These are phyloP conservation scores for Yamadazyma taylorii DNA, from an alignment of 1,139 yeast genomes.

Conservation along the genomic window DNA sequence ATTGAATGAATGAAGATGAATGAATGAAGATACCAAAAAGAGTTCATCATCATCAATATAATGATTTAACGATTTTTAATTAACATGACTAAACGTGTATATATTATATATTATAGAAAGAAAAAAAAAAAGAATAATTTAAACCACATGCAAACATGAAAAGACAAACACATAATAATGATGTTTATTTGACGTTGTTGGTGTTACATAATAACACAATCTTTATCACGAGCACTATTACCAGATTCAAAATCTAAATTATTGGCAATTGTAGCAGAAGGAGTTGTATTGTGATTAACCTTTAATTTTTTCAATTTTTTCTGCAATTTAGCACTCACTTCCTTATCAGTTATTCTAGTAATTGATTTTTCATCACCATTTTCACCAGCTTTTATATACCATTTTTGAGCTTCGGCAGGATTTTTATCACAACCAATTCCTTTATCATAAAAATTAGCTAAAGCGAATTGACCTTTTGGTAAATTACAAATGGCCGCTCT, in stretches of 20 bases:
- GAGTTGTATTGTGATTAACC: background rate
- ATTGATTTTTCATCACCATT: slow-evolving; percentile 71
- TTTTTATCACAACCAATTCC: slow-evolving; percentile 83
- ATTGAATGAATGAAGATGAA: slow-evolving; percentile 20
- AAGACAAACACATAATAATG: too few species aligned
- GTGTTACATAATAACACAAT: slow-evolving; percentile 40
- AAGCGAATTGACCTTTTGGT: slow-evolving; percentile 83
- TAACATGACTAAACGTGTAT: background rate
- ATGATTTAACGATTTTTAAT: slow-evolving; percentile 16
- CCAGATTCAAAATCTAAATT: slow-evolving; percentile 9
- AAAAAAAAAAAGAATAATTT: slow-evolving; percentile 2
- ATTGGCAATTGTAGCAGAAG: slow-evolving; percentile 6
- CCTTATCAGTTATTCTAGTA: slow-evolving; percentile 35
- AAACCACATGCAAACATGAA: slow-evolving; percentile 2
- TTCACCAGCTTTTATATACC: slow-evolving; percentile 78
- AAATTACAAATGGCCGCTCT: slow-evolving; percentile 75
- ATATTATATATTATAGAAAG: background rate
- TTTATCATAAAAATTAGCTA: slow-evolving; percentile 80
- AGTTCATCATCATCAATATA: slow-evolving; percentile 13
- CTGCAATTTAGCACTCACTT: slow-evolving; percentile 29
- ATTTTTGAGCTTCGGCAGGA: slow-evolving; percentile 56
- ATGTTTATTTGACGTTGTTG: background rate
- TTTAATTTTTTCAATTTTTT: slow-evolving; percentile 30
- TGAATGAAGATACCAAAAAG: slow-evolving; percentile 1
- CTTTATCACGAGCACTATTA: slow-evolving; percentile 37